A percentile compares a stretch with the other conserved stretches of the same genome.
phyloP scores from a whole-genome alignment of 495 filamentous ascomycete species.

The Neurospora sp. region DNA sequence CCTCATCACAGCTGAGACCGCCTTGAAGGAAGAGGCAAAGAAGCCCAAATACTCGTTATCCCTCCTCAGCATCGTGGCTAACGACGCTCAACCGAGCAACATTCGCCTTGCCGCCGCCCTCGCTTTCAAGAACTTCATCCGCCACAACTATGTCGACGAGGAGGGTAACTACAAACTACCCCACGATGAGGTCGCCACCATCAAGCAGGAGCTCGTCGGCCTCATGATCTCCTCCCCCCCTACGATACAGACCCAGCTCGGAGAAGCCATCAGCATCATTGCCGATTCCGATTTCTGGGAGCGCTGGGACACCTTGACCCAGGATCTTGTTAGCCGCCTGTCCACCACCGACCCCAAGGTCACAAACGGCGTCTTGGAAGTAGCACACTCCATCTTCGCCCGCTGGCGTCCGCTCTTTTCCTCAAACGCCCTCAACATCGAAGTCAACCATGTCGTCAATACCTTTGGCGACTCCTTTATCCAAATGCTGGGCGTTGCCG shows the following conservation, averaged over 20 bases:
- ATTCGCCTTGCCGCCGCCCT: constrained; percentile 84
- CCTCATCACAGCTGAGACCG: constrained; percentile 59
- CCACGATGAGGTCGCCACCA: constrained; percentile 65
- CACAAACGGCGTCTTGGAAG: constrained; percentile 90
- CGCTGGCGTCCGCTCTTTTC: constrained; percentile 89
- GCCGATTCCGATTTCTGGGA: constrained; percentile 97
- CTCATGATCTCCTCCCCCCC: constrained; percentile 89
- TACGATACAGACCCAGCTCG: constrained; percentile 82
- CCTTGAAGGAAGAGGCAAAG: constrained; percentile 62
- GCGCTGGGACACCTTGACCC: constrained; percentile 83
- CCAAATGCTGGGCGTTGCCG: constrained; percentile 64
- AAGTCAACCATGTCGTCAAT: constrained; percentile 86
- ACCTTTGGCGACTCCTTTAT: constrained; percentile 79
- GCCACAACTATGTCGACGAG: constrained; percentile 85
- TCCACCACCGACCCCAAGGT: constrained; percentile 62
- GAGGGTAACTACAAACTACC: constrained; percentile 85
- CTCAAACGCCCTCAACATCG: constrained; percentile 80
- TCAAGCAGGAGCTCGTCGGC: constrained; percentile 90
- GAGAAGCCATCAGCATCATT: constrained; percentile 92
- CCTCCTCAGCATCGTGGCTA: constrained; percentile 79
- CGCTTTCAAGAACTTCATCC: constrained; percentile 97
- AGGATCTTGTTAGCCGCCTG: constrained; percentile 80
- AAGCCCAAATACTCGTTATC: constrained; percentile 79
- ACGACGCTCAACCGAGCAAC: constrained; percentile 54
- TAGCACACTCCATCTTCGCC: constrained; percentile 96